Base-by-base conservation (phyloP, 2,329 filamentous ascomycete species). In the Aspergillus melleus region DNA sequence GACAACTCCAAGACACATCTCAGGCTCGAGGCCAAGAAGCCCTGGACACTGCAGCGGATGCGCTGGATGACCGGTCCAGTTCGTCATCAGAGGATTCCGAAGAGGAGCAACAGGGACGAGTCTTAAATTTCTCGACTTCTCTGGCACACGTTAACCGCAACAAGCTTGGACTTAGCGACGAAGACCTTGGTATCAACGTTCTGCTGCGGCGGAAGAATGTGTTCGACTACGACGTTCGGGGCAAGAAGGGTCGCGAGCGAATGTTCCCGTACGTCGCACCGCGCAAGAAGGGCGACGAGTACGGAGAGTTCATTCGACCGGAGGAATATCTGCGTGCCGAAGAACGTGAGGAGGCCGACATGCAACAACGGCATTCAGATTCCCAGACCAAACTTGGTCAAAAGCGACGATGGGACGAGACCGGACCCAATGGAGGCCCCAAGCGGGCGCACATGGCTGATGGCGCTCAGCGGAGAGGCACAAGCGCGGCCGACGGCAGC, bases 321-420 rank as follows among this genome's bases (percentile, higher is more conserved):
- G 95, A 98, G 74, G 95, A 99, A 64, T 99, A 94, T 72, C 83
- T 97, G 1, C 86, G 93, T 59, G 94, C 93, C 0, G 95, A 99
- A 72, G 95, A 98, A 76, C 88, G 92, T 59, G 92, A 96, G 66
- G 87, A 89, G 59, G 83, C 86, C 19, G 89, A 91, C 46, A 86
- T 85, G 12, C 85, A 88, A 54, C 79, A 86, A 58, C 81, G 81
- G 39, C 80, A 83, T 36, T 69, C 77, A 16, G 80, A 80, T 14
- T 82, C 83, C 60, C 81, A 89, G 64, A 86, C 86, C 54, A 85
- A 85, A 50, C 83, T 96, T 20, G 95, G 94, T 19, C 93, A 94
- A 79, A 99, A 99, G 78, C 86, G 95, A 61, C 96, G 92, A 75
- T 98, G 94, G 92, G 91, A 94, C 65, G 92, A 96, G 61, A 79